Conservation (phyloP, 2,329 filamentous ascomycete species). For the Scedosporium apiospermum region DNA sequence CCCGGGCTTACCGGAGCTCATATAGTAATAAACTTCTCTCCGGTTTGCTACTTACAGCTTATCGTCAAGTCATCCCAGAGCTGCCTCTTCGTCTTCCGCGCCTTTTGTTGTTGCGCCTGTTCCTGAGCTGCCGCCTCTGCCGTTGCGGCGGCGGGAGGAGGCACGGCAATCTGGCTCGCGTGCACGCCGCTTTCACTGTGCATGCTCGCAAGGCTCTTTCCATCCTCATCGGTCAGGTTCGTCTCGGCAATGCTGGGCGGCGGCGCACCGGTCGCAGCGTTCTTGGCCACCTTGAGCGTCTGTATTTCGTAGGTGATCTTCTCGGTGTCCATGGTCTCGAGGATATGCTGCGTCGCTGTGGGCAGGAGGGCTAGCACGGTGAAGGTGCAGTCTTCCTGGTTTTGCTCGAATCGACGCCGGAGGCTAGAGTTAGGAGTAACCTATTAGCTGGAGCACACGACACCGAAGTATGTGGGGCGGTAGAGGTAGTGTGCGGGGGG, state of each 20-base stretch:
- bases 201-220: constrained; percentile 63
- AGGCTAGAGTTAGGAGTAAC: constrained; percentile 47
- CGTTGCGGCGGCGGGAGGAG: constrained; percentile 18
- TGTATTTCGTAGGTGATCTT: constrained; percentile 89
- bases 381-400: constrained; percentile 97
- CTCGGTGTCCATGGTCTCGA: constrained; percentile 83
- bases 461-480: not conserved
- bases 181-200: constrained; percentile 78
- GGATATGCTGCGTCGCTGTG: constrained; percentile 80
- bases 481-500: constrained; percentile 3
- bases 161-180: constrained; percentile 62
- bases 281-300: constrained; percentile 60
- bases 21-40: not conserved
- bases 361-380: constrained; percentile 93
- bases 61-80: constrained; percentile 98
- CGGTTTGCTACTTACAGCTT: constrained; percentile 55
- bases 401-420: constrained; percentile 93
- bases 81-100: constrained; percentile 74
- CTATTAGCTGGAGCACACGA: not conserved
- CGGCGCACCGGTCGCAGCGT: constrained; percentile 46
- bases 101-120: constrained; percentile 32
- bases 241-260: constrained; percentile 55
- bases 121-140: constrained; percentile 22
- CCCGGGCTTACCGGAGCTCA: not conserved
- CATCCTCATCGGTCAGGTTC: constrained; percentile 75